Evolutionary conservation across 1,139 yeast species (phyloP).

Genomic region (Hansenula sp.): DNA sequence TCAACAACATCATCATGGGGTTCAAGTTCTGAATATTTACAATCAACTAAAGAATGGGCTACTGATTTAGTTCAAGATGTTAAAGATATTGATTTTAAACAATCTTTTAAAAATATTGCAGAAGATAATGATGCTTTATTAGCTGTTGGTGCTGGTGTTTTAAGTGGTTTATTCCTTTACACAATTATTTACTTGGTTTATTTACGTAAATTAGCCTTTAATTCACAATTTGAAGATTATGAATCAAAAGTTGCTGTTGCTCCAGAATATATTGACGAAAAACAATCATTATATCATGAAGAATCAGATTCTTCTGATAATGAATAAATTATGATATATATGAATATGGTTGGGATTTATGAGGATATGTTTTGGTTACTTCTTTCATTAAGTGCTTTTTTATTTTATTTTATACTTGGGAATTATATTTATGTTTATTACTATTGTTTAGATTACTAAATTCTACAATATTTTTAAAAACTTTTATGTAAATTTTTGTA

Average conservation of each 20-base stretch:
- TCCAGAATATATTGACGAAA: constrained; percentile 8
- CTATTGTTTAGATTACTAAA: too few relatives aligned
- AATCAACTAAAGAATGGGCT: not conserved
- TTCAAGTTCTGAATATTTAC: not conserved
- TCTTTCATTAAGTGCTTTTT: too few relatives aligned
- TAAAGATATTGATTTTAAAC: constrained; percentile 7
- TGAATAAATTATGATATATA: not conserved
- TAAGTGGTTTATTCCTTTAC: constrained; percentile 8
- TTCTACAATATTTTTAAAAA: too few relatives aligned
- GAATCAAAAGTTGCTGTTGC: not conserved
- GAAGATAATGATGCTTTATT: constrained; percentile 10
- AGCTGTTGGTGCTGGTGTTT: constrained; percentile 9
- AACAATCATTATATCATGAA: constrained; percentile 3
- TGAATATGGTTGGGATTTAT: not conserved
- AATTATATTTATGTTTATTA: too few relatives aligned
- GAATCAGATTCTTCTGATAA: not conserved
- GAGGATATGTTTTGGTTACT: not conserved
- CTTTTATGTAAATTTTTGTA: too few relatives aligned
- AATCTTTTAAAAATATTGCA: constrained; percentile 8
- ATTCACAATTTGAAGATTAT: constrained; percentile 1
- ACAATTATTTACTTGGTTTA: constrained; percentile 4
- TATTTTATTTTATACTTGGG: too few relatives aligned
- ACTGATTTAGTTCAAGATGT: constrained; percentile 3
- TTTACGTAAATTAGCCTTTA: not conserved
- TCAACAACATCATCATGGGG: not conserved